Evolutionary conservation across 2,329 filamentous ascomycete genomes (phyloP).

Genomic region (Neonectria hederae): DNA sequence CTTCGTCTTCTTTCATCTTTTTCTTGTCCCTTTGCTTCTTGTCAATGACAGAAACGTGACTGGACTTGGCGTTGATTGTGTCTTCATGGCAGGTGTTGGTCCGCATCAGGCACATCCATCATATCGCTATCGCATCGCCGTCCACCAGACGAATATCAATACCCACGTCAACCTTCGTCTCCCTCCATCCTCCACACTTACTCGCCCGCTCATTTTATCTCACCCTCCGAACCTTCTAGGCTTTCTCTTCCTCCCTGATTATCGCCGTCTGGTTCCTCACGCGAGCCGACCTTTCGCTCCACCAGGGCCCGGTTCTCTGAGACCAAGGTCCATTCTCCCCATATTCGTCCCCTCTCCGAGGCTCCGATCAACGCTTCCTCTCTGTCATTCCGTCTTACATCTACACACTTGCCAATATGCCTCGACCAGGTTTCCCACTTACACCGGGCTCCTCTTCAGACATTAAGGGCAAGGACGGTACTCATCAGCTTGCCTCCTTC

Average conservation of each 20-base stretch:
- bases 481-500: slow-evolving; percentile 66
- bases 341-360: neutral
- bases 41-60: slow-evolving; percentile 5
- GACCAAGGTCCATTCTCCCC: slow-evolving; percentile 1
- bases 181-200: neutral
- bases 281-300: neutral
- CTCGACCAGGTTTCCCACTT: slow-evolving; percentile 61
- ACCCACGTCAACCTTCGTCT: neutral
- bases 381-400: slow-evolving; percentile 1
- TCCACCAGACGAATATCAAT: slow-evolving; percentile 3
- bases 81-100: neutral
- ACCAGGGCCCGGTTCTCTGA: slow-evolving; percentile 5
- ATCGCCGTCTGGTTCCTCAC: neutral
- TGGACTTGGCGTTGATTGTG: slow-evolving; percentile 9
- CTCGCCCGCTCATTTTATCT: neutral
- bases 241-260: neutral
- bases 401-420: slow-evolving; percentile 41
- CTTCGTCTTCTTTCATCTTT: neutral
- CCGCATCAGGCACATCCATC: neutral
- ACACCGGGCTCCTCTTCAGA: slow-evolving; percentile 85
- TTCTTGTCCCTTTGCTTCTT: neutral
- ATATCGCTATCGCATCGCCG: neutral
- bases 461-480: slow-evolving; percentile 76
- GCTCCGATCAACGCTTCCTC: neutral
- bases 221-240: neutral